Evolutionary conservation across 1,284 basidiomycete species (phyloP).

Genomic region (Ganoderma lingzhi): DNA sequence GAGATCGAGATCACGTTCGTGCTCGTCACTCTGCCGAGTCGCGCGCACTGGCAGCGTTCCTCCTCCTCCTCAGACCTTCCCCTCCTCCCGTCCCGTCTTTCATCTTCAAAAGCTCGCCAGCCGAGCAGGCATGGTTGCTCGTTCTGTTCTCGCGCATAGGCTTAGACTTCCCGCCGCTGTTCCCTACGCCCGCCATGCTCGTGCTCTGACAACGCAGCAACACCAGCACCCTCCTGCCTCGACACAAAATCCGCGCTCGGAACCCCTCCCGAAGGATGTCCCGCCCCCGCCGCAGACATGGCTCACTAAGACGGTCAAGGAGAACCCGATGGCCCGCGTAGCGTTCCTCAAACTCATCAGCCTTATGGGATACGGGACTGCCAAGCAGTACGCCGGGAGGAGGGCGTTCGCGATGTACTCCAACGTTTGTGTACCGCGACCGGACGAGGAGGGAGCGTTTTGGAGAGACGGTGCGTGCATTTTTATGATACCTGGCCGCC

Average conservation of each 20-base stretch:
- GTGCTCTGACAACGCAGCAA: constrained; percentile 17
- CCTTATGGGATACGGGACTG: constrained; percentile 66
- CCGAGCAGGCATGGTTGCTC: constrained; percentile 28
- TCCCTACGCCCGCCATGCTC: constrained; percentile 7
- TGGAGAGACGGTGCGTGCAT: constrained; percentile 68
- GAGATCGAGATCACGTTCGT: neutral
- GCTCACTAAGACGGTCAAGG: constrained; percentile 64
- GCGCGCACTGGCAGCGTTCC: neutral
- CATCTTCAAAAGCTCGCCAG: constrained; percentile 14
- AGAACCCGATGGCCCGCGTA: constrained; percentile 57
- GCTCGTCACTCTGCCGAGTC: neutral
- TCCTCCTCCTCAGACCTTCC: constrained; percentile 2
- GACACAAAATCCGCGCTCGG: neutral
- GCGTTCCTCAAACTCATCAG: constrained; percentile 60
- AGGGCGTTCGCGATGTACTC: constrained; percentile 67
- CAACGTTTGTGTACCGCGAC: constrained; percentile 59
- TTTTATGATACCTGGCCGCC: neutral
- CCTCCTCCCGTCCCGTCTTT: constrained; percentile 1
- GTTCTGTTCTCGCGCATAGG: constrained; percentile 29
- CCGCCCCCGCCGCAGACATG: constrained; percentile 47
- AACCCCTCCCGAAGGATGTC: constrained; percentile 7
- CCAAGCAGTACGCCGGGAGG: constrained; percentile 67
- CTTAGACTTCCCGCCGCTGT: constrained; percentile 17
- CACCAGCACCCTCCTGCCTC: constrained; percentile 16
- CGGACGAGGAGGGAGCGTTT: constrained; percentile 69